Evolutionary conservation across 495 filamentous ascomycete genomes (phyloP).

Genomic region (Letharia columbiana): DNA sequence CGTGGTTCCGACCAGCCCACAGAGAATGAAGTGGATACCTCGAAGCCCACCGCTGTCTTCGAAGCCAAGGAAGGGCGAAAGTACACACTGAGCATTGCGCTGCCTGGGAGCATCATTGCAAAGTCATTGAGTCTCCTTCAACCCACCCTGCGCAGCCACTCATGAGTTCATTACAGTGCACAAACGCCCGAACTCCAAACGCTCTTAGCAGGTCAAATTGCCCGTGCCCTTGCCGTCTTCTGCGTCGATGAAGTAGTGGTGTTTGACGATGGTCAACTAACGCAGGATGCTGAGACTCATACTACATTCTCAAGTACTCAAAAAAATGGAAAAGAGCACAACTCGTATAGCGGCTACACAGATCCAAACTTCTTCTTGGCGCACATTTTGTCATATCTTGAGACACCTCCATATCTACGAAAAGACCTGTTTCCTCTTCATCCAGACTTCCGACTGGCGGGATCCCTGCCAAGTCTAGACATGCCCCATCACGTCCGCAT

Average conservation of each 20-base stretch:
- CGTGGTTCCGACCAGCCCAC: conserved; percentile 2
- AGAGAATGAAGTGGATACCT: conserved; percentile 35
- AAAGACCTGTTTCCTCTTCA: conserved; percentile 60
- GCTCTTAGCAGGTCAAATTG: conserved; percentile 55
- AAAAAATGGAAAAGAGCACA: conserved; percentile 34
- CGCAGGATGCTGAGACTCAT: conserved; percentile 14
- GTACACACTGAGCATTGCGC: conserved; percentile 48
- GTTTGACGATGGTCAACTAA: conserved; percentile 49
- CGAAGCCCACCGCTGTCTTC: conserved; percentile 51
- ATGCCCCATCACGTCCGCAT: conserved; percentile 65
- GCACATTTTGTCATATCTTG: conserved; percentile 65
- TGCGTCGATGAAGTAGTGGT: conserved; percentile 70
- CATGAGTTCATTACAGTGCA: conserved; percentile 32
- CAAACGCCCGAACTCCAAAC: conserved; percentile 58
- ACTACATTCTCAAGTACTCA: conserved; percentile 28
- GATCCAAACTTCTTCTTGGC: conserved; percentile 63
- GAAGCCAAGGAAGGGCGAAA: conserved; percentile 37
- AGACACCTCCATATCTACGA: conserved; percentile 67
- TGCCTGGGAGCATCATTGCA: conserved; percentile 51
- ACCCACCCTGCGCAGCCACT: neutral
- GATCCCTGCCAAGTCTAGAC: conserved; percentile 58
- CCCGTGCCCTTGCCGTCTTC: conserved; percentile 65
- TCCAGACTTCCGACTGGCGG: conserved; percentile 56
- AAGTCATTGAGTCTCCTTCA: conserved; percentile 37
- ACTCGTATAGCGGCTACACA: conserved; percentile 49